These are phyloP conservation scores for Diaporthe longicolla DNA, from an alignment of 2,329 filamentous ascomycete species.

Conservation along the genomic window DNA sequence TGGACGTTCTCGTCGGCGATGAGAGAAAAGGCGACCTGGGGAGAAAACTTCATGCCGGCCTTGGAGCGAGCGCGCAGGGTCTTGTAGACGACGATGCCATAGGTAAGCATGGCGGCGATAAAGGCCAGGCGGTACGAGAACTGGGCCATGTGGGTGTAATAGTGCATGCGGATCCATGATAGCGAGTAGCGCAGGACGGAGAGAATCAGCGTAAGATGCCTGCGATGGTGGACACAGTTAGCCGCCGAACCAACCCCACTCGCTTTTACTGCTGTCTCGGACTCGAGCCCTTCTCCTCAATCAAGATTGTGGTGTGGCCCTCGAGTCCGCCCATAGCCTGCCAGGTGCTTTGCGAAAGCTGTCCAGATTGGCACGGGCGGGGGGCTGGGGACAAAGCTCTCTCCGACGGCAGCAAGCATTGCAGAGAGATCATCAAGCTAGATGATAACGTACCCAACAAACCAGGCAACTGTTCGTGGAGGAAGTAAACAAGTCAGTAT, in stretches of 20 bases:
- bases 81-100: slow-evolving; percentile 99
- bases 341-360: not conserved
- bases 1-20: slow-evolving; percentile 95
- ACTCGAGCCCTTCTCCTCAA: not conserved
- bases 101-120: slow-evolving; percentile 88
- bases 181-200: slow-evolving; percentile 86
- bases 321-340: not conserved
- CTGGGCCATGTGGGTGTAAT: slow-evolving; percentile 80
- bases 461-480: slow-evolving; percentile 76
- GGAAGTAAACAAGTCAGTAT: slow-evolving; percentile 54
- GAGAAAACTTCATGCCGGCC: slow-evolving; percentile 74
- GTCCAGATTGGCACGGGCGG: not conserved
- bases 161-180: slow-evolving; percentile 92
- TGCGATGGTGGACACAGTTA: slow-evolving; percentile 53
- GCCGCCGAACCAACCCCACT: not conserved
- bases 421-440: slow-evolving; percentile 38
- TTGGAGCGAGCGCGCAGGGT: slow-evolving; percentile 89
- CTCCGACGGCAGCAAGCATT: slow-evolving; percentile 38
- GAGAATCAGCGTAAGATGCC: slow-evolving; percentile 88
- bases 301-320: not conserved
- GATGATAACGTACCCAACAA: slow-evolving; percentile 76
- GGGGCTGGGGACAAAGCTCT: slow-evolving; percentile 21
- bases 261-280: slow-evolving; percentile 39
- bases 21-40: slow-evolving; percentile 73
- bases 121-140: slow-evolving; percentile 94